Percentiles rank a stretch among this genome's conserved stretches.
Conservation (phyloP, 2,329 filamentous ascomycete genomes). For the Aspergillus sp. region DNA sequence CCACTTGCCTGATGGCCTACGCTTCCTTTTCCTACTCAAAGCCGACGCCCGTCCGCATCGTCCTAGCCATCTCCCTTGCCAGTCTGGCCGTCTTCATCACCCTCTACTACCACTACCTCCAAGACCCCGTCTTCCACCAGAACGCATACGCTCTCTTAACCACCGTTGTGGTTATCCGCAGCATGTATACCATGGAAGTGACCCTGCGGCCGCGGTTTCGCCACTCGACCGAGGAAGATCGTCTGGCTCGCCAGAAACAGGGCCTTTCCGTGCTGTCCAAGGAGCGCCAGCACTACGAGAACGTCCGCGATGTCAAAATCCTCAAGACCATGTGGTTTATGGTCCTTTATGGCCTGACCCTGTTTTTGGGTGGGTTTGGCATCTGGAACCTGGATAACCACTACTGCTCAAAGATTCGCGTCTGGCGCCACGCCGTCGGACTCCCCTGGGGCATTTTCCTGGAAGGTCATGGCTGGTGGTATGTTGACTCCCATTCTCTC, state of each 20-base stretch:
- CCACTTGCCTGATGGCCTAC: slow-evolving; percentile 66
- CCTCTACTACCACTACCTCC: slow-evolving; percentile 74
- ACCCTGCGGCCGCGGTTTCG: slow-evolving; percentile 60
- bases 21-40: slow-evolving; percentile 72
- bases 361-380: slow-evolving; percentile 72
- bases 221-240: slow-evolving; percentile 45
- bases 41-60: slow-evolving; percentile 48
- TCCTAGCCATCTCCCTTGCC: slow-evolving; percentile 58
- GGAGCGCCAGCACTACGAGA: slow-evolving; percentile 47
- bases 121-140: slow-evolving; percentile 81
- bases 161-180: slow-evolving; percentile 65
- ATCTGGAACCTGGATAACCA: slow-evolving; percentile 78
- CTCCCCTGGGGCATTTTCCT: slow-evolving; percentile 78
- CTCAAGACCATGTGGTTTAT: slow-evolving; percentile 72
- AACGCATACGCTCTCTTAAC: slow-evolving; percentile 73
- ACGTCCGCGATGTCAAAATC: slow-evolving; percentile 55
- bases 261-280: slow-evolving; percentile 41
- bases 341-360: slow-evolving; percentile 63
- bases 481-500: slow-evolving; percentile 28
- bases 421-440: slow-evolving; percentile 65
- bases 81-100: slow-evolving; percentile 67
- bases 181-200: slow-evolving; percentile 74
- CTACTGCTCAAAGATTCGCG: slow-evolving; percentile 65
- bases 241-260: slow-evolving; percentile 36
- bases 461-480: slow-evolving; percentile 72